Percentiles rank a stretch among this genome's conserved stretches.
Conservation (phyloP, 192 early-diverging fungal species). For the Coemansia sp. region DNA sequence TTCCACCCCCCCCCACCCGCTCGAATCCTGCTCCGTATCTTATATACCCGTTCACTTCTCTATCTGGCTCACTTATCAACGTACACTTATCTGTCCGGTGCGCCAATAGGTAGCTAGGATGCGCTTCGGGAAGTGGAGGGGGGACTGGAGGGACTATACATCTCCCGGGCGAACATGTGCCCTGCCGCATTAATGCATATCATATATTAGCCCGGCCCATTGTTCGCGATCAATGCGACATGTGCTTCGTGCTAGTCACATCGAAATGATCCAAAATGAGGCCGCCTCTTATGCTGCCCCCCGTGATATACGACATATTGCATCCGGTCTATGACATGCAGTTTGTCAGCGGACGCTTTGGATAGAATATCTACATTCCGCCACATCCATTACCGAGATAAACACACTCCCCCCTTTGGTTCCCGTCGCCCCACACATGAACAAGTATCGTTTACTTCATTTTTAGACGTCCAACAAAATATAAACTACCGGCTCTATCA, state of each 20-base stretch:
- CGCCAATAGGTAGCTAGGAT: not conserved
- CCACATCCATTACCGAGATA: too few relatives aligned
- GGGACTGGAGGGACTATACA: slow-evolving; percentile 1
- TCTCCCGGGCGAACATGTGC: not conserved
- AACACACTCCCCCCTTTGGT: too few relatives aligned
- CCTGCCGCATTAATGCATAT: not conserved
- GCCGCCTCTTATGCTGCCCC: too few relatives aligned
- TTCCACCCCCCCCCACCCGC: not conserved
- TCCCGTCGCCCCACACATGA: too few relatives aligned
- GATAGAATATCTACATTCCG: too few relatives aligned
- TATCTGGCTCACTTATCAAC: not conserved
- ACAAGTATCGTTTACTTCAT: too few relatives aligned
- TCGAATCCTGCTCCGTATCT: not conserved
- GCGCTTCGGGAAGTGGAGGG: not conserved
- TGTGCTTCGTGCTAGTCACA: not conserved
- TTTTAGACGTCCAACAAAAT: too few relatives aligned
- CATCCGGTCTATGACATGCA: not conserved
- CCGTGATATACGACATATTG: not conserved
- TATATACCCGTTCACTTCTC: not conserved
- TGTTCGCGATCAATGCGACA: not conserved
- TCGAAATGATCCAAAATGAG: too few relatives aligned
- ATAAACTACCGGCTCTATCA: not conserved
- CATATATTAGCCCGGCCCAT: not conserved
- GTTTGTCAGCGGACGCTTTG: too few relatives aligned
- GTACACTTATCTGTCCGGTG: not conserved